Percentiles rank a stretch among this genome's conserved stretches.
Conservation (phyloP, 495 filamentous ascomycete genomes). For the Pseudotulostoma volvatum region DNA sequence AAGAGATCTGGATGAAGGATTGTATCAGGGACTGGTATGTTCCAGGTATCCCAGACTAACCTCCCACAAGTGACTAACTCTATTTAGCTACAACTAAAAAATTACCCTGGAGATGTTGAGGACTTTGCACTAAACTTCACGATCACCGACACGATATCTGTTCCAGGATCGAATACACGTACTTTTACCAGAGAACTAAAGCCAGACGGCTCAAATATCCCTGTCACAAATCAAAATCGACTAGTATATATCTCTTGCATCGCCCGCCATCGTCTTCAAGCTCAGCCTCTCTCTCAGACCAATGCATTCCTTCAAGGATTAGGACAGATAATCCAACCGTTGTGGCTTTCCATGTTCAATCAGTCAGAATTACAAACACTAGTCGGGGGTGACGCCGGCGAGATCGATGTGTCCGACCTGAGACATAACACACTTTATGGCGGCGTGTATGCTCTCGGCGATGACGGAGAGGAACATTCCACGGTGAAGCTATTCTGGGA, state of each 20-base stretch:
- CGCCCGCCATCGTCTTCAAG: constrained; percentile 66
- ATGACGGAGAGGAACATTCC: constrained; percentile 72
- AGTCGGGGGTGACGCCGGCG: constrained; percentile 66
- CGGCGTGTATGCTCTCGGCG: constrained; percentile 72
- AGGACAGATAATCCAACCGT: constrained; percentile 71
- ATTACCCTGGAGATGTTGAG: constrained; percentile 68
- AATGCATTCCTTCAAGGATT: constrained; percentile 76
- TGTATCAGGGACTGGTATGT: constrained; percentile 75
- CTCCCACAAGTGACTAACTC: constrained; percentile 3
- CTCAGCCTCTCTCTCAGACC: constrained; percentile 63
- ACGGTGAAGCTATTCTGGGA: constrained; percentile 82
- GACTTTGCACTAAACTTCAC: constrained; percentile 77
- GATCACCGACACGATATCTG: constrained; percentile 58
- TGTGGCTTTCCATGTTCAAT: constrained; percentile 98
- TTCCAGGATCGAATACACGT: constrained; percentile 26
- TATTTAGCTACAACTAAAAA: constrained; percentile 58
- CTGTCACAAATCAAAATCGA: constrained; percentile 83
- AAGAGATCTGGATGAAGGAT: constrained; percentile 76
- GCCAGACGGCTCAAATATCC: constrained; percentile 53
- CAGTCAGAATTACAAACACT: constrained; percentile 85
- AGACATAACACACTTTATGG: constrained; percentile 75
- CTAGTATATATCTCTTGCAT: constrained; percentile 89
- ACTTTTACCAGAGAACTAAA: constrained; percentile 56
- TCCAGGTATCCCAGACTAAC: not conserved
- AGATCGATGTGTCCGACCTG: constrained; percentile 78